Evolutionary conservation across 2,329 filamentous ascomycete genomes (phyloP).

Genomic region (Epichloe amarillans): DNA sequence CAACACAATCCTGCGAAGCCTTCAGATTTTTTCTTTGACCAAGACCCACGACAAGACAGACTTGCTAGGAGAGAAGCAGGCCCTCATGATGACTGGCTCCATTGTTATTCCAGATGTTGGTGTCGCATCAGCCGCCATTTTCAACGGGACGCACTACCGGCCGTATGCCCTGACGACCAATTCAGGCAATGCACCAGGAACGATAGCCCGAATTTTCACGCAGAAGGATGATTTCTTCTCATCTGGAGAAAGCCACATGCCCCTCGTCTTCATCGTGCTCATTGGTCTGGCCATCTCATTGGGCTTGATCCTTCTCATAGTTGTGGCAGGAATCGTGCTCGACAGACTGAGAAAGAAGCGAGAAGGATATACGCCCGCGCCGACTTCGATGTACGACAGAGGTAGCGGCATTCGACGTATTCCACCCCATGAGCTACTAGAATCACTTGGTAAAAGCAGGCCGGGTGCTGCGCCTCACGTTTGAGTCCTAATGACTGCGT

Average conservation of each 20-base stretch:
- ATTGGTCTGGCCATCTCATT: slow-evolving; percentile 71
- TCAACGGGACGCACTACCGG: slow-evolving; percentile 64
- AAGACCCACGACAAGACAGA: slow-evolving; percentile 50
- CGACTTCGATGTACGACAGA: slow-evolving; percentile 50
- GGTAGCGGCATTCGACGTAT: slow-evolving; percentile 45
- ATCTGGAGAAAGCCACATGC: slow-evolving; percentile 43
- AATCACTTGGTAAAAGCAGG: slow-evolving; percentile 35
- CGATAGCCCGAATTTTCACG: slow-evolving; percentile 70
- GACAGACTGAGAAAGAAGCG: slow-evolving; percentile 64
- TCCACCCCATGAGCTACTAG: slow-evolving; percentile 46
- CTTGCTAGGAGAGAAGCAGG: slow-evolving; percentile 53
- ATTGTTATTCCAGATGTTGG: slow-evolving; percentile 66
- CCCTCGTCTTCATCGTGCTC: slow-evolving; percentile 65
- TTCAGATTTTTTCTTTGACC: slow-evolving; percentile 68
- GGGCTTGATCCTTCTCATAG: slow-evolving; percentile 62
- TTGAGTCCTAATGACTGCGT: slow-evolving; percentile 19
- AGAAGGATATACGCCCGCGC: slow-evolving; percentile 70
- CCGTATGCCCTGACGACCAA: slow-evolving; percentile 73
- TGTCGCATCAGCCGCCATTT: slow-evolving; percentile 72
- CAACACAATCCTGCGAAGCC: slow-evolving; percentile 57
- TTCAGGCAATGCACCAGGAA: slow-evolving; percentile 51
- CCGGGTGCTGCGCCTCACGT: slow-evolving; percentile 35
- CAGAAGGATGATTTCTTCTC: slow-evolving; percentile 68
- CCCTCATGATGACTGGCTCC: slow-evolving; percentile 73
- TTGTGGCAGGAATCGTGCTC: slow-evolving; percentile 59